Percentiles rank a stretch among this genome's conserved stretches.
phyloP scores from a whole-genome alignment of 768 basidiomycete species.

The Tulasnella calospora region DNA sequence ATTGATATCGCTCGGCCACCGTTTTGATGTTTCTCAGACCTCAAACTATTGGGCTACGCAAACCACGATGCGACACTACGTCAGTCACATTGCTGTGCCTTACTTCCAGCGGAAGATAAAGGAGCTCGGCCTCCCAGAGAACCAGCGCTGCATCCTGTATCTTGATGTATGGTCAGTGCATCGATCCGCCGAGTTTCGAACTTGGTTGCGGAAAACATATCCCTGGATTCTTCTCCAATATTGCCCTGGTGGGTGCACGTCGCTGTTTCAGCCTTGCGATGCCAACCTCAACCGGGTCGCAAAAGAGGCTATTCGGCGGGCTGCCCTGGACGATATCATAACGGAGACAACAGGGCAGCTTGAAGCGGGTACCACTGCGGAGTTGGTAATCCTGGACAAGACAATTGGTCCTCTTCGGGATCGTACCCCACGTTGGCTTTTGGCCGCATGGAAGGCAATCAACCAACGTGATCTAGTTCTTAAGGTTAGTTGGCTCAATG shows the following conservation, averaged over 20 bases:
- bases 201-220: slow-evolving; percentile 34
- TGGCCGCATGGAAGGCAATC: slow-evolving; percentile 35
- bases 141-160: slow-evolving; percentile 21
- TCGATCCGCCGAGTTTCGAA: slow-evolving; percentile 36
- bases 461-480: slow-evolving; percentile 26
- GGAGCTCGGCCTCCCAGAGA: not conserved
- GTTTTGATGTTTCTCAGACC: not conserved
- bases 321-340: not conserved
- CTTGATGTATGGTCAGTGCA: slow-evolving; percentile 39
- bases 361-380: not conserved
- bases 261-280: not conserved
- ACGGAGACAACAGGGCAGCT: not conserved
- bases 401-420: slow-evolving; percentile 32
- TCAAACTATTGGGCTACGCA: not conserved
- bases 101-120: not conserved
- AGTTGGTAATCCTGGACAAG: slow-evolving; percentile 10
- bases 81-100: not conserved
- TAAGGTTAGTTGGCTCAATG: not conserved
- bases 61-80: not conserved
- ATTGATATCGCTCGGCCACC: not conserved
- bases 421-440: slow-evolving; percentile 36
- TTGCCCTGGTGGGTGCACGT: not conserved
- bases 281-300: not conserved
- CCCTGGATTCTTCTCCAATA: not conserved
- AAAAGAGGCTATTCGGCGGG: not conserved